phyloP scores from a whole-genome alignment of 495 filamentous ascomycete genomes.

The Penicillium odoratum region DNA sequence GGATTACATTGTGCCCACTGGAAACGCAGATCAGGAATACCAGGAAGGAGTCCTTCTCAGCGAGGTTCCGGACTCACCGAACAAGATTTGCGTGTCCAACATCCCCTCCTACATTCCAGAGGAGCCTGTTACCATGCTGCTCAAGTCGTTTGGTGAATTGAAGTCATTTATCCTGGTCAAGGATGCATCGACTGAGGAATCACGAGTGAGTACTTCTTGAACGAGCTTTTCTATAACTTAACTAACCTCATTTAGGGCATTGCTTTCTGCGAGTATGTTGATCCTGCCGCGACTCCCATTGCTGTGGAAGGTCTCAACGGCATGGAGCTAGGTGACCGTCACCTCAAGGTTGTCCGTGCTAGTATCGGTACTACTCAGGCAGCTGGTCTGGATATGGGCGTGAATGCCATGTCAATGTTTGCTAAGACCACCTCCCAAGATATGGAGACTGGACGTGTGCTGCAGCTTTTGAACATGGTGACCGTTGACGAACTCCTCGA shows the following conservation, averaged over 20 bases:
- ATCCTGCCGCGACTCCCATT: constrained; percentile 73
- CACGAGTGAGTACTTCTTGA: constrained; percentile 62
- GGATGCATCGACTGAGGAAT: constrained; percentile 82
- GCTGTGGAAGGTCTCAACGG: constrained; percentile 89
- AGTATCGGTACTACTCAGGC: constrained; percentile 92
- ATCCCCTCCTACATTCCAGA: constrained; percentile 85
- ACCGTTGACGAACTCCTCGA: constrained; percentile 94
- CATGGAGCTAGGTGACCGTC: constrained; percentile 86
- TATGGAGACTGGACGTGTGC: constrained; percentile 72
- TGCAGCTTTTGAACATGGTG: constrained; percentile 97
- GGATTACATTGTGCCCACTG: constrained; percentile 92
- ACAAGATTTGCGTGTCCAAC: constrained; percentile 92
- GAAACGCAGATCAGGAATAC: constrained; percentile 71
- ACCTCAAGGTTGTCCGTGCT: constrained; percentile 81
- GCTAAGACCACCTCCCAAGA: constrained; percentile 84
- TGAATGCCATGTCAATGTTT: constrained; percentile 99
- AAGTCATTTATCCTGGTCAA: constrained; percentile 93
- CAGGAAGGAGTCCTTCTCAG: constrained; percentile 77
- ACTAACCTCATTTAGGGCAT: constrained; percentile 66
- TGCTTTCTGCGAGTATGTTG: constrained; percentile 93
- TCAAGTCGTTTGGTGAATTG: constrained; percentile 86
- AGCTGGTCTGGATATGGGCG: constrained; percentile 85
- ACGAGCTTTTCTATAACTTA: constrained; percentile 14
- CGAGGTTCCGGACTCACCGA: constrained; percentile 83
- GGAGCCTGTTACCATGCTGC: constrained; percentile 85